These are phyloP conservation scores for Earliella scabrosa DNA, from an alignment of 1,284 basidiomycete genomes.

Conservation along the genomic window DNA sequence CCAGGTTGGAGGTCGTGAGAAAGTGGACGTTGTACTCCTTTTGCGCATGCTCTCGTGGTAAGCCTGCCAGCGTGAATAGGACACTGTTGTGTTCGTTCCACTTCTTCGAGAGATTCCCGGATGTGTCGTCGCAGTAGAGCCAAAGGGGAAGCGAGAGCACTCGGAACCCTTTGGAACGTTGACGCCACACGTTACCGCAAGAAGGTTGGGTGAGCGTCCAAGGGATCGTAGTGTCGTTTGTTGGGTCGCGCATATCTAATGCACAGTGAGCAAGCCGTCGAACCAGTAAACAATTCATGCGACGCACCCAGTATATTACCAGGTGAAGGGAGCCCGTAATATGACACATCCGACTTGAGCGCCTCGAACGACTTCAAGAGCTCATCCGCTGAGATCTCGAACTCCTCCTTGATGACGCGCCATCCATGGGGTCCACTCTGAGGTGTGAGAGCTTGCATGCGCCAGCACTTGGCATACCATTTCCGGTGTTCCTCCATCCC, in stretches of 20 bases:
- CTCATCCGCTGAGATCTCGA: too few species aligned
- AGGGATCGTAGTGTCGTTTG: too few species aligned
- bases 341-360: too few species aligned
- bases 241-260: too few species aligned
- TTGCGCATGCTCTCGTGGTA: slow-evolving; percentile 29
- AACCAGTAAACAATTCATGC: slow-evolving; percentile 25
- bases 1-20: slow-evolving; percentile 43
- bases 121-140: slow-evolving; percentile 31
- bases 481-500: too few species aligned
- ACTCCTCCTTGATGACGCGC: not conserved
- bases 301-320: too few species aligned
- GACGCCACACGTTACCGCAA: not conserved
- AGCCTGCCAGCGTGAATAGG: slow-evolving; percentile 38
- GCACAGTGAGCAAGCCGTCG: slow-evolving; percentile 15
- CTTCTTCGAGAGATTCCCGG: slow-evolving; percentile 46
- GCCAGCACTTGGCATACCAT: not conserved
- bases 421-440: not conserved
- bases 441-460: not conserved
- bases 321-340: too few species aligned
- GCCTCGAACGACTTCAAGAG: too few species aligned
- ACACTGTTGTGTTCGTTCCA: slow-evolving; percentile 50
- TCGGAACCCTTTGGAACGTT: not conserved
- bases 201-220: not conserved
- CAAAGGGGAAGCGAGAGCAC: not conserved
- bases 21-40: slow-evolving; percentile 41